Evolutionary conservation across 2,329 filamentous ascomycete genomes (phyloP).

Genomic region (Colletotrichum sp.): DNA sequence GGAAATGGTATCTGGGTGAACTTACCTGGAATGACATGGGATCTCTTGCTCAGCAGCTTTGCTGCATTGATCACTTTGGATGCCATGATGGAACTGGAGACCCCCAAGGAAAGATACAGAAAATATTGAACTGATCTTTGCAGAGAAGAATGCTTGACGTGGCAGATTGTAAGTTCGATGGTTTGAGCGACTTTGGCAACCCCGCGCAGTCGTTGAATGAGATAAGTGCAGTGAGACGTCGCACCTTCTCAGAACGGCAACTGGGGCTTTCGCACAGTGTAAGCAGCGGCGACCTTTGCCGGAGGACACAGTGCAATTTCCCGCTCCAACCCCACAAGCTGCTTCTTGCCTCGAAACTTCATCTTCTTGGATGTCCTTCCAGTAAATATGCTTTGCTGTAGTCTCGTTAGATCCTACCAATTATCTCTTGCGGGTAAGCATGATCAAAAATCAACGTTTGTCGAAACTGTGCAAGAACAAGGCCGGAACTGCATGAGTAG

Average conservation of each 20-base stretch:
- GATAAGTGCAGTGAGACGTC: constrained; percentile 6
- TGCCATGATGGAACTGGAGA: not conserved
- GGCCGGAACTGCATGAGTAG: not conserved
- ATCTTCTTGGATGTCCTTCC: not conserved
- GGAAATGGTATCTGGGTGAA: not conserved
- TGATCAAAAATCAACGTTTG: not conserved
- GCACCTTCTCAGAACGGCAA: constrained; percentile 17
- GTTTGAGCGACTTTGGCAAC: not conserved
- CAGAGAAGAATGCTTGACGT: not conserved
- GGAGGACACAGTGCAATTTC: not conserved
- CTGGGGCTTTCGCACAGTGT: constrained; percentile 4
- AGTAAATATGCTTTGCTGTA: not conserved
- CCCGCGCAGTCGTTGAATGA: constrained; percentile 1
- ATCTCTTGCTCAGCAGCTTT: constrained; percentile 44
- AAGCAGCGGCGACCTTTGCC: not conserved
- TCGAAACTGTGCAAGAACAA: not conserved
- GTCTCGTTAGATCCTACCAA: not conserved
- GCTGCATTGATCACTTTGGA: constrained; percentile 36
- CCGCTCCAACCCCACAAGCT: not conserved
- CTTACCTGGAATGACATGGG: constrained; percentile 42
- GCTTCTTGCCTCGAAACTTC: not conserved
- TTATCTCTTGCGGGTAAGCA: not conserved
- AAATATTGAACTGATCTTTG: not conserved
- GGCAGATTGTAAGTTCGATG: not conserved
- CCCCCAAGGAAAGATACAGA: not conserved